A percentile compares a stretch with the other conserved stretches of the same genome.
Evolutionary conservation across 2,329 filamentous ascomycete genomes (phyloP).

Genomic region (Massarina eburnea): DNA sequence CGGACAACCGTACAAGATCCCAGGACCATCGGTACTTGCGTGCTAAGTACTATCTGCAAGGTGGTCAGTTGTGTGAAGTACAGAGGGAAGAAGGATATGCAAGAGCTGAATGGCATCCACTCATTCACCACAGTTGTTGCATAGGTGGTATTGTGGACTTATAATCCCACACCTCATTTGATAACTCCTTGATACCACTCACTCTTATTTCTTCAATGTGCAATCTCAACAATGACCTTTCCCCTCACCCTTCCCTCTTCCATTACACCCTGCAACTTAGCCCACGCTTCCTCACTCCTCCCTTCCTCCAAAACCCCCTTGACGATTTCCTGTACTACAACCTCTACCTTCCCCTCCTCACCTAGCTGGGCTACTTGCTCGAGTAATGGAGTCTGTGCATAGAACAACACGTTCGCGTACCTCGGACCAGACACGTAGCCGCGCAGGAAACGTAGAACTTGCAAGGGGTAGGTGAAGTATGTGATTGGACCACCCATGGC

Average conservation of each 20-base stretch:
- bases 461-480: conserved; percentile 34
- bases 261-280: conserved; percentile 25
- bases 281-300: conserved; percentile 21
- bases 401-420: conserved; percentile 32
- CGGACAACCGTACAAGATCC: conserved; percentile 20
- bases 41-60: conserved; percentile 14
- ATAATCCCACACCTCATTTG: not conserved
- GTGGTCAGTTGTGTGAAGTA: not conserved
- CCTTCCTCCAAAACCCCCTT: conserved; percentile 26
- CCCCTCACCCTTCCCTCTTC: conserved; percentile 30
- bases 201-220: not conserved
- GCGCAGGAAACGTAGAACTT: conserved; percentile 23
- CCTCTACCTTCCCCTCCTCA: conserved; percentile 21
- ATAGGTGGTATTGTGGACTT: no score
- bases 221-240: conserved; percentile 32
- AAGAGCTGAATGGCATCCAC: not conserved
- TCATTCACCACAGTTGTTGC: not conserved
- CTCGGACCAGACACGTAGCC: conserved; percentile 30
- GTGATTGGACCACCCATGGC: conserved; percentile 40
- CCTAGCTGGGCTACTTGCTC: conserved; percentile 25
- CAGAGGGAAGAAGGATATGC: not conserved
- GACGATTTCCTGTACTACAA: conserved; percentile 32
- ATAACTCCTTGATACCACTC: not conserved
- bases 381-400: conserved; percentile 24
- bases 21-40: conserved; percentile 15